Evolutionary conservation across 148 eudicot species (phyloP).

Genomic region (Polygonum aviculare): DNA sequence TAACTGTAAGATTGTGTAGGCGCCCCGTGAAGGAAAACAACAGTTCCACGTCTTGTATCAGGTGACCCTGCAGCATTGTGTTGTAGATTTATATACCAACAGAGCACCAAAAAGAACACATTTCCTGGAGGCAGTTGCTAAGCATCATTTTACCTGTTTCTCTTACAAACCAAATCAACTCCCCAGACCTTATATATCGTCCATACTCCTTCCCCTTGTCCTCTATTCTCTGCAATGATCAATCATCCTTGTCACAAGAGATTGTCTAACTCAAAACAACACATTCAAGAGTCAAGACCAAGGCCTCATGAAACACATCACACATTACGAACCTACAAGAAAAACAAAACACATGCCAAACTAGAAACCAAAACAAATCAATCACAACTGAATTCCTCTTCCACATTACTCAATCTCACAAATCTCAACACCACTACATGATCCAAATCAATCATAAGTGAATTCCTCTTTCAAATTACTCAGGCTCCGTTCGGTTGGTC

Average conservation of each 20-base stretch:
- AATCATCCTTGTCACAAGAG: neutral
- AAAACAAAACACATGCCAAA: neutral
- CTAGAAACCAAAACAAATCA: neutral
- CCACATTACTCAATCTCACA: neutral
- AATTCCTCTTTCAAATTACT: neutral
- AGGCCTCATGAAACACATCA: neutral
- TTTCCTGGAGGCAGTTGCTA: neutral
- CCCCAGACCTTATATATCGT: slow-evolving; percentile 66
- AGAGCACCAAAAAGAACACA: neutral
- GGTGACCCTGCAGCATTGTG: slow-evolving; percentile 49
- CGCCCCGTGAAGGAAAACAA: slow-evolving; percentile 93
- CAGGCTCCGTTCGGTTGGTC: too few relatives aligned
- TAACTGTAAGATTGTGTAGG: slow-evolving; percentile 97
- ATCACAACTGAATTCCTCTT: neutral
- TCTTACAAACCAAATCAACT: slow-evolving; percentile 83
- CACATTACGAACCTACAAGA: neutral
- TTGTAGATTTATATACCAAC: neutral
- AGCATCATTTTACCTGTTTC: slow-evolving; percentile 66
- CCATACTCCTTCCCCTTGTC: slow-evolving; percentile 94
- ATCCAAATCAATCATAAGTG: neutral
- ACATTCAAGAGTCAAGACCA: neutral
- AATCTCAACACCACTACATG: neutral
- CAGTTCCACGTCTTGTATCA: slow-evolving; percentile 66
- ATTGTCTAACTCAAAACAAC: neutral
- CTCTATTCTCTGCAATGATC: slow-evolving; percentile 58